Conservation (phyloP, 2,329 filamentous ascomycete species). For the Coniochaeta sp. region DNA sequence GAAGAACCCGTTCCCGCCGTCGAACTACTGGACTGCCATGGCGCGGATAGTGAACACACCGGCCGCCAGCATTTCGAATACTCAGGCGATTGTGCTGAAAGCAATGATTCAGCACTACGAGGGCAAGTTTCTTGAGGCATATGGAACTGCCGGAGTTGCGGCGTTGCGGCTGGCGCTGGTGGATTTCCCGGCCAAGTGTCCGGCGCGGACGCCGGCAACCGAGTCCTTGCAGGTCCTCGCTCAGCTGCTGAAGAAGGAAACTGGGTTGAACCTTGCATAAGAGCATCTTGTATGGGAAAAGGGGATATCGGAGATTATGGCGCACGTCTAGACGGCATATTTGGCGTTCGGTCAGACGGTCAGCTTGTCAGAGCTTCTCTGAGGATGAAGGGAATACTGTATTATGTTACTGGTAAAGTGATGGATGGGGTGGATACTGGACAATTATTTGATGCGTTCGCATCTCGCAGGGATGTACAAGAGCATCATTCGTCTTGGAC, state of each 20-base stretch:
- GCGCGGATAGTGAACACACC: conserved; percentile 73
- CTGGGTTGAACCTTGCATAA: conserved; percentile 38
- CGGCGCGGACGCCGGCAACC: conserved; percentile 39
- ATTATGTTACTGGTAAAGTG: not conserved
- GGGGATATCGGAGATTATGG: not conserved
- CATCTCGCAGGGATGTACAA: not conserved
- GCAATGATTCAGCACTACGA: conserved; percentile 68
- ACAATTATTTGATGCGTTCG: not conserved
- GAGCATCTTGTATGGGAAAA: not conserved
- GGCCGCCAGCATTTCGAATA: conserved; percentile 57
- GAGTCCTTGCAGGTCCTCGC: conserved; percentile 46
- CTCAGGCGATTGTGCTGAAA: conserved; percentile 63
- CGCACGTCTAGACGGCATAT: not conserved
- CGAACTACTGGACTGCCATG: conserved; percentile 75
- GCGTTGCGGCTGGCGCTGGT: conserved; percentile 64
- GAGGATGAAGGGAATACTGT: not conserved
- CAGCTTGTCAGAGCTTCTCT: not conserved
- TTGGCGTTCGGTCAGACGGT: not conserved
- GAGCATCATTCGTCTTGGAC: not conserved
- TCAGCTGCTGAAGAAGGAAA: conserved; percentile 42
- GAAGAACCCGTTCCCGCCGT: conserved; percentile 68
- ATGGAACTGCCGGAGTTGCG: conserved; percentile 67
- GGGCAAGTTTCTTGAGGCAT: conserved; percentile 70
- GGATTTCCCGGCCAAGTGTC: conserved; percentile 58
- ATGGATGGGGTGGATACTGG: not conserved